phyloP scores from a whole-genome alignment of 306 rosid species.

The Lupinus albus region DNA sequence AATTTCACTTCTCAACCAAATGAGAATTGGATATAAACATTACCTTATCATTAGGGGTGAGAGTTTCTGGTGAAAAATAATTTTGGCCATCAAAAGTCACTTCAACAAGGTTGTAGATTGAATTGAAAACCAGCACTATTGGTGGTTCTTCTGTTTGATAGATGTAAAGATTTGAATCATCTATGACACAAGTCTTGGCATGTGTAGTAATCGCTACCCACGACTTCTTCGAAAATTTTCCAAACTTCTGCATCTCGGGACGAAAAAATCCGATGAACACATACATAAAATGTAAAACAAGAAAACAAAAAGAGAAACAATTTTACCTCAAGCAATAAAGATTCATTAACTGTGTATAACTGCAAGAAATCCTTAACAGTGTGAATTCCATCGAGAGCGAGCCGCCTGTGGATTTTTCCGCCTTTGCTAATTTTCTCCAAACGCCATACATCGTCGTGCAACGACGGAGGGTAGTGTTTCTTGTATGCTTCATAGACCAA shows the following conservation, averaged over 20 bases:
- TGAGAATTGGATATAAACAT: conserved; percentile 6
- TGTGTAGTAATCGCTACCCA: conserved; percentile 57
- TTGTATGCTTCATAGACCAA: conserved; percentile 51
- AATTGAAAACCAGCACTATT: conserved; percentile 47
- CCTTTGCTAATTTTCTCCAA: conserved; percentile 55
- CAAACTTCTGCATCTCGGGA: conserved; percentile 53
- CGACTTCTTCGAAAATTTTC: conserved; percentile 36
- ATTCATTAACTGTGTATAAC: conserved; percentile 28
- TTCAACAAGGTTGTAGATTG: conserved; percentile 53
- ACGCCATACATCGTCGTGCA: conserved; percentile 65
- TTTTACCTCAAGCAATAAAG: conserved; percentile 48
- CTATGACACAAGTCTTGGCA: conserved; percentile 49
- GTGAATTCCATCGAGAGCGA: conserved; percentile 36
- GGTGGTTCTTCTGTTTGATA: conserved; percentile 31
- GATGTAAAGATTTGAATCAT: conserved; percentile 43
- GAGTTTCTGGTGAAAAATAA: conserved; percentile 31
- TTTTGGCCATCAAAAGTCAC: conserved; percentile 37
- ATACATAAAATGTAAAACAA: not conserved
- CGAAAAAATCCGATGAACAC: conserved; percentile 19
- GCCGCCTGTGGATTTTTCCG: conserved; percentile 45
- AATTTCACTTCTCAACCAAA: not conserved
- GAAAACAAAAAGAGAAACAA: not conserved
- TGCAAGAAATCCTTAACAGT: conserved; percentile 31
- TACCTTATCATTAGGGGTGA: conserved; percentile 39
- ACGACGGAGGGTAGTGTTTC: conserved; percentile 64